Evolutionary conservation across 1,139 yeast species (phyloP), one percentile per base, ranked within the genome.

Genomic region (Kodamaea anthophila): DNA sequence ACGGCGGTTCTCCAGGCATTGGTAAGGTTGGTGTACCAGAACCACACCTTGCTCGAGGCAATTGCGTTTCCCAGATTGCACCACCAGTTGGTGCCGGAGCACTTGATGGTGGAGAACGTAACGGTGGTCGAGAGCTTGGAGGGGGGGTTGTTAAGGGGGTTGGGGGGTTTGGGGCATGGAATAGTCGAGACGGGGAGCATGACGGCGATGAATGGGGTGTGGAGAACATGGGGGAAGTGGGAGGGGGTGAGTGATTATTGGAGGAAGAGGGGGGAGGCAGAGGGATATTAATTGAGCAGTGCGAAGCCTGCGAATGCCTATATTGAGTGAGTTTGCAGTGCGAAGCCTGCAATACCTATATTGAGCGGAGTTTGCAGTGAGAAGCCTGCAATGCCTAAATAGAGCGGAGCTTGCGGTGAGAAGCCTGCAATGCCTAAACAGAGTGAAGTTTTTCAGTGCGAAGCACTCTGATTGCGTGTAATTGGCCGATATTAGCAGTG

Each of bases 81-180:
- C 49, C 96, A 91, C 51, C 98, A 91, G 53, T 67, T 91, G 19
- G 54, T 88, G 18, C 97, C 98, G 0, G 78, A 86, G 40, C 52
- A 47, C 4, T 60, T 77, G 1, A 72, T 64, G 55, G 66, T 81
- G 23, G 98, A 91, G 48, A 59, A 63, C 31, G 28, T 52, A 4
- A 47, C 58, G 0, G 58, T 55, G 16, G 53, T 55, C 22, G 47
- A 53, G 23, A 32, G 50, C 21, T 65, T 59, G 32, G 51, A 46
- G 34, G 39, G 39, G 18, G 35, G 37, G 4, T 31, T 52, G 5
- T 14, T 40, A 9, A 36, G 33, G 0, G 28, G 36, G 15, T 44
- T 59, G 39, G 29, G 27, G 13, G 22, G 15, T 4, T 35, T 50
- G 33, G 63, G 63, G 3, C 70, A 63, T 34, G 37, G 41, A 7